Base-by-base conservation (phyloP, 148 eudicot genomes). In the Fagopyrum tataricum region DNA sequence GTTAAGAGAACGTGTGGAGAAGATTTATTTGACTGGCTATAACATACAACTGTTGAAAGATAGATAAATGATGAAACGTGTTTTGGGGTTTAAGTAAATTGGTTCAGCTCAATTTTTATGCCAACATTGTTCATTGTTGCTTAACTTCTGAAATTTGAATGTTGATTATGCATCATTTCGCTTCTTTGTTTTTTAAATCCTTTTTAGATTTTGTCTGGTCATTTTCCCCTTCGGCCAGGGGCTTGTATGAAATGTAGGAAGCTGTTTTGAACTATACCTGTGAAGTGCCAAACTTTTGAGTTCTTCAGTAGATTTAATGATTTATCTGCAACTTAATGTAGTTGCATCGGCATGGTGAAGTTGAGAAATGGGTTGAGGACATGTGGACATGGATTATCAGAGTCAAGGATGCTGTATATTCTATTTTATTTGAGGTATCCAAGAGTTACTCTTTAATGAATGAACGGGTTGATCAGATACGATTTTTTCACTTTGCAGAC, bases 311-410 rank as follows among this genome's bases (percentile, higher is more conserved):
- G 31, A 41, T 53, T 20, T 10, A 37, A 64, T 64, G 69, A 64
- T 64, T 64, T 77, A 17, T 71, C 4, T 73, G 75, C 77, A 73
- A 75, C 72, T 74, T 49, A 73, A 75, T 87, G 76, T 83, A 91
- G 98, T 90, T 88, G 85, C 87, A 76, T 71, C 87, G 76, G 74
- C 93, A 76, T 79, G 93, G 86, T 84, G 81, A 81, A 73, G 91
- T 91, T 76, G 97, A 91, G 82, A 85, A 89, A 79, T 89, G 97
- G 97, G 87, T 84, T 73, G 90, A 87, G 74, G 93, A 88, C 74
- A 82, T 87, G n/a, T 95, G 97, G 98, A 77, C 80, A 64, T 83
- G 88, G 85, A 84, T 91, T 91, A 52, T 78, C 58, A 88, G 81
- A 77, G 88, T 87, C 76, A 90, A 85, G 81, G 96, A 88, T 81